Base-by-base conservation (phyloP, 495 filamentous ascomycete species). In the Pyronema omphalodes region DNA sequence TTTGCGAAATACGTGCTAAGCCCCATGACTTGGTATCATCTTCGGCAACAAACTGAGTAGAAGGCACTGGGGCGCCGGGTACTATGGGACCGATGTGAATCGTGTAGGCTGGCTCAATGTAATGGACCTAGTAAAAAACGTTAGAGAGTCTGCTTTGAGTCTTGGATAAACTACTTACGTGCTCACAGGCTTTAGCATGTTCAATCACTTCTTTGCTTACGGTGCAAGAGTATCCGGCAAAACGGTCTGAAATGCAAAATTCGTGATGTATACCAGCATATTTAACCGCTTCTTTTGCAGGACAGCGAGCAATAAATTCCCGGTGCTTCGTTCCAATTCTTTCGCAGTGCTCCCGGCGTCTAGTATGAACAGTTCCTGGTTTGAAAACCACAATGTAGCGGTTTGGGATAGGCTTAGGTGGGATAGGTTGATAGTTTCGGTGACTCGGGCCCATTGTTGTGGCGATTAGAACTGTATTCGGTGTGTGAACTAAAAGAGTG, bases 381-480 rank as follows among this genome's bases (percentile, higher is more conserved):
- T 75, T 74, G 47, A 76, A 67, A 33, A 72, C 71, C 48, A 76
- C 67, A 43, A 77, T 76, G 60, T 77, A 77, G 55, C 70, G 71
- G 59, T 69, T 66, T 9, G 69, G 66, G 52, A 76, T 60, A 43
- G 66, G 36, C 56, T 47, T 19, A 23, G 12, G 44, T 9, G 14
- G 44, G 17, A 23, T 19, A 23, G 44, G 23, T 5, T 29, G 23
- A 29, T 29, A 2, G 23, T 1, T 29, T 29, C 23, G 23, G 5
- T 29, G 23, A 29, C 1, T 29, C 1, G 23, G 23, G 23, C 23
- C 23, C 23, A 29, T 29, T 29, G 23, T 29, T 1, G 23, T 29
- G 23, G 5, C 5, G 23, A 29, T 29, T 29, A 29, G 5, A 29
- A 29, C 23, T 29, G 23, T 29, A 29, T 29, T 29, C 23, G 23